Evolutionary conservation across 1,284 basidiomycete genomes (phyloP).

Genomic region (Porogramme epimiltina): DNA sequence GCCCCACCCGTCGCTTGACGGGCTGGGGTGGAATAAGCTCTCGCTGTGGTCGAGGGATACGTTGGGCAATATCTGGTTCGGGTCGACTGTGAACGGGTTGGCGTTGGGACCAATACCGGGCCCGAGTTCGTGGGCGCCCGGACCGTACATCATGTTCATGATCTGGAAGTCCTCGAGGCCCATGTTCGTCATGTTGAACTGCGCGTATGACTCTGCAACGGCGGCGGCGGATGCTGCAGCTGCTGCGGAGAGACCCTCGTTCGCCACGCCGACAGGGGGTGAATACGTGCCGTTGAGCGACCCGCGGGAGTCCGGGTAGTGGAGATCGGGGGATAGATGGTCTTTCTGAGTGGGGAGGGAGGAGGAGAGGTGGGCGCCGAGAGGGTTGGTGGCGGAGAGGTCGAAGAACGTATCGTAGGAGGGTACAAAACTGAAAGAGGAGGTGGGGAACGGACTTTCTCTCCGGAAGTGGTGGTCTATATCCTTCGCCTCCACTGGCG

Average conservation of each 20-base stretch:
- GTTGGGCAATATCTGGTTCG: constrained; percentile 73
- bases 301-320: constrained; percentile 37
- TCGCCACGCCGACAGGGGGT: constrained; percentile 17
- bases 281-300: constrained; percentile 31
- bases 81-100: constrained; percentile 80
- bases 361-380: constrained; percentile 19
- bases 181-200: constrained; percentile 55
- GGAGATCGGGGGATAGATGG: constrained; percentile 22
- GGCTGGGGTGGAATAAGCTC: constrained; percentile 67
- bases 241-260: constrained; percentile 62
- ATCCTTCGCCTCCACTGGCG: constrained; percentile 30
- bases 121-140: constrained; percentile 43
- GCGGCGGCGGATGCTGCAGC: constrained; percentile 62
- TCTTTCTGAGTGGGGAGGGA: constrained; percentile 26
- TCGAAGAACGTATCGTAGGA: constrained; percentile 75
- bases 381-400: constrained; percentile 23
- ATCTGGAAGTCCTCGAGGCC: constrained; percentile 61
- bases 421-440: constrained; percentile 77
- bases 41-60: constrained; percentile 41
- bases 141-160: constrained; percentile 60
- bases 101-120: constrained; percentile 31
- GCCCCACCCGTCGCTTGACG: constrained; percentile 79
- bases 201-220: constrained; percentile 70
- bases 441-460: constrained; percentile 65
- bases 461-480: constrained; percentile 26